A percentile compares a stretch with the other conserved stretches of the same genome.
Evolutionary conservation across 169 alveolate species (phyloP).

Genomic region (Plasmodium knowlesi): DNA sequence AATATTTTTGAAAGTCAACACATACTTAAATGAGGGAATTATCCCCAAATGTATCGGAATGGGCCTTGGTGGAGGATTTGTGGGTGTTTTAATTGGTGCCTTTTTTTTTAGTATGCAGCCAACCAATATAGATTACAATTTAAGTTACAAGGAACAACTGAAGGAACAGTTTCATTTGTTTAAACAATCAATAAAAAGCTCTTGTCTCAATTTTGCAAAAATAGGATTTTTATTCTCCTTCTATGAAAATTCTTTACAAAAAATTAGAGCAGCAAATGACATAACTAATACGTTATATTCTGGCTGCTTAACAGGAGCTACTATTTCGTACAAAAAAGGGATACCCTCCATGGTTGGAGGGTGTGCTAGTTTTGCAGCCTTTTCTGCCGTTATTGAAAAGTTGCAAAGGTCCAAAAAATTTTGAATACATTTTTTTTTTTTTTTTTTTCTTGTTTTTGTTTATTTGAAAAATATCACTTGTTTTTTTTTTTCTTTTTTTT

Average conservation of each 20-base stretch:
- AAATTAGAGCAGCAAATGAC: conserved; percentile 81
- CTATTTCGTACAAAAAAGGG: conserved; percentile 81
- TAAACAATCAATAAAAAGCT: conserved; percentile 55
- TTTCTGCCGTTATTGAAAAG: conserved; percentile 79
- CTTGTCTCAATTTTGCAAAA: conserved; percentile 59
- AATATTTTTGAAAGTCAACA: conserved; percentile 51
- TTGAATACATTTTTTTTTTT: neutral
- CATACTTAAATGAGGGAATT: conserved; percentile 64
- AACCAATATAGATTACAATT: conserved; percentile 56
- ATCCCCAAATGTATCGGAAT: conserved; percentile 69
- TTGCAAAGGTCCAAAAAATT: conserved; percentile 52
- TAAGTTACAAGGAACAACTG: conserved; percentile 51
- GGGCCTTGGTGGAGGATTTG: conserved; percentile 73
- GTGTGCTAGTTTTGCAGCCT: conserved; percentile 84
- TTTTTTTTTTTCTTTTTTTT: neutral
- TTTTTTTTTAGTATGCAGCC: conserved; percentile 72
- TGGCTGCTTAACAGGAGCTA: conserved; percentile 85
- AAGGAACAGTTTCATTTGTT: conserved; percentile 60
- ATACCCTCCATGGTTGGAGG: conserved; percentile 79
- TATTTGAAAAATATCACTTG: neutral
- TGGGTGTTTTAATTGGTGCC: conserved; percentile 47
- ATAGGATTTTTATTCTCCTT: conserved; percentile 39
- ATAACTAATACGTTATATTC: conserved; percentile 81
- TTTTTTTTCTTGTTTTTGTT: conserved; percentile 15
- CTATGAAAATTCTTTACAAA: conserved; percentile 46